Evolutionary conservation across 805 yeast species (phyloP).

Genomic region (Kluyveromyces lactis): DNA sequence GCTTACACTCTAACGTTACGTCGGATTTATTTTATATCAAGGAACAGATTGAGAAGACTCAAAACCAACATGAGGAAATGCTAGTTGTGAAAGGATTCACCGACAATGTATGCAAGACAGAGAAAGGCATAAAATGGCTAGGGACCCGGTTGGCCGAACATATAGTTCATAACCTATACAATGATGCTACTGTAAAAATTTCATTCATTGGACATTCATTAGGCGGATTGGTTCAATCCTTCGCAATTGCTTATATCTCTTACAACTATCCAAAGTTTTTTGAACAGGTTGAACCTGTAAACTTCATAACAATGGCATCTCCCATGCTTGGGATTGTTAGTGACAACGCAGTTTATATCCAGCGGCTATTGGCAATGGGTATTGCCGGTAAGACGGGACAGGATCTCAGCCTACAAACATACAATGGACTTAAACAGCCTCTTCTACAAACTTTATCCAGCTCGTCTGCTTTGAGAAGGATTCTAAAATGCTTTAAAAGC

Average conservation of each 20-base stretch:
- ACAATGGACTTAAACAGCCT: conserved; percentile 39
- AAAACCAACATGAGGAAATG: conserved; percentile 30
- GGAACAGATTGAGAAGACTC: conserved; percentile 50
- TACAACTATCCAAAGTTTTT: conserved; percentile 66
- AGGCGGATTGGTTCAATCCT: conserved; percentile 73
- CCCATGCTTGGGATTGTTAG: conserved; percentile 71
- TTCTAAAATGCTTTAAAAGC: conserved; percentile 47
- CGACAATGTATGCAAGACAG: conserved; percentile 71
- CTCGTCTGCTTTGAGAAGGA: conserved; percentile 50
- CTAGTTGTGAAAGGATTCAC: conserved; percentile 60
- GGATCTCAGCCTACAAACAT: conserved; percentile 54
- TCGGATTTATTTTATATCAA: conserved; percentile 70
- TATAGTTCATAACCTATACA: conserved; percentile 40
- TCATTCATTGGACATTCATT: conserved; percentile 75
- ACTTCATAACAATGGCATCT: conserved; percentile 65
- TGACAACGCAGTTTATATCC: conserved; percentile 70
- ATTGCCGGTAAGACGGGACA: conserved; percentile 76
- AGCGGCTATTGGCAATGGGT: conserved; percentile 61
- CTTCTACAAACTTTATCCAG: conserved; percentile 54
- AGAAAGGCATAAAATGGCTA: conserved; percentile 64
- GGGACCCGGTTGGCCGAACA: conserved; percentile 68
- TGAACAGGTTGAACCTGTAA: conserved; percentile 47
- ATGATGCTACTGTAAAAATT: conserved; percentile 40
- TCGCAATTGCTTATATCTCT: conserved; percentile 65
- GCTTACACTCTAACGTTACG: conserved; percentile 67